Base-by-base conservation (phyloP, 345 rosid species). In the Anacardium occidentale region DNA sequence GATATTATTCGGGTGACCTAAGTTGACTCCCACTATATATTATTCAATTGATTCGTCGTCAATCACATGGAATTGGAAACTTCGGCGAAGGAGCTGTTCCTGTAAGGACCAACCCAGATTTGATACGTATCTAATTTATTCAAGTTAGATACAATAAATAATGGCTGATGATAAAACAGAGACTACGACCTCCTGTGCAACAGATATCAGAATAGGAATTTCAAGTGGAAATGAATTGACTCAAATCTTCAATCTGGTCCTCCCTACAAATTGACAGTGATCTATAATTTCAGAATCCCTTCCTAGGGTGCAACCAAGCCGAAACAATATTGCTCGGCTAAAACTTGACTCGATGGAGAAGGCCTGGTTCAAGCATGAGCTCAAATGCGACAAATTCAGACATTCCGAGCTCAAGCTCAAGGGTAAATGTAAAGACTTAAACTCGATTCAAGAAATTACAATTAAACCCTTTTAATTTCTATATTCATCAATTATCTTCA, bases 1-100 rank as follows among this genome's bases (percentile, higher is more conserved):
- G 92, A 97, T 76, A 92, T 50, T 54, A 68, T 56, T 42, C 42
- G 3, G 3, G 10, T 3, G 21, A 42, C 15, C 42, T 64, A 69
- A 10, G 63, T 42, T 24, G 42, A 24, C 45, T 53, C 18, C 56
- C 69, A 20, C 58, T 10, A 42, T 10, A 42, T 10, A 18, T 13
- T n/a, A 20, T 50, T 59, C 44, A 57, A 52, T 25, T 45, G 70
- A 56, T 53, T 68, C 63, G 10, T 62, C 45, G 25, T 68, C 63
- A 68, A 53, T 53, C 68, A 61, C 69, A 52, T 40, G 69, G 55
- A 10, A 21, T 52, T 40, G 69, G 55, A 10, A 21, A 51, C 53
- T 32, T 24, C 15, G 24, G 67, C 52, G 42, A 9, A 59, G 20
- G 24, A 14, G 62, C 21, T 26, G 11, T 60, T 61, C 34, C n/a